Conservation (phyloP, 2,329 filamentous ascomycete species). For the Harringtonia lauricola region DNA sequence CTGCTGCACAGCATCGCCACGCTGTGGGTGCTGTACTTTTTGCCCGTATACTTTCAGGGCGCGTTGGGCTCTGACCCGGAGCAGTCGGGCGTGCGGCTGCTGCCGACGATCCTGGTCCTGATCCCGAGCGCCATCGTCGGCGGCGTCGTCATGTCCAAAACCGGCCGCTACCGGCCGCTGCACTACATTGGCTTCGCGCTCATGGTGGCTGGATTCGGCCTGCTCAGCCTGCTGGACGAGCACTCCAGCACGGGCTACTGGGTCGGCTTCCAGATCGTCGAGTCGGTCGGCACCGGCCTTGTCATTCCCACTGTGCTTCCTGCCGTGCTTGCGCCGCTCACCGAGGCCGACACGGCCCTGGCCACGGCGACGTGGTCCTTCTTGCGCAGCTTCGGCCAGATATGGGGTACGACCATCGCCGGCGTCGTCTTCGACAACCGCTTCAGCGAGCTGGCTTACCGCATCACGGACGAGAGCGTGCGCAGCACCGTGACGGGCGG, state of each 20-base stretch:
- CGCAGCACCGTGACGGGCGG: constrained; percentile 10
- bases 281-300: constrained; percentile 22
- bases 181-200: constrained; percentile 25
- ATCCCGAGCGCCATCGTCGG: constrained; percentile 10
- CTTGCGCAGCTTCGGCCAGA: constrained; percentile 25
- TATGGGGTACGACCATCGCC: constrained; percentile 27
- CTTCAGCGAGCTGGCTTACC: not conserved
- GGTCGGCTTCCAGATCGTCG: constrained; percentile 20
- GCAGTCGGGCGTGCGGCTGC: constrained; percentile 15
- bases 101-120: constrained; percentile 11
- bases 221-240: constrained; percentile 14
- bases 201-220: constrained; percentile 14
- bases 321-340: constrained; percentile 24
- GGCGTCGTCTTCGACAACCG: constrained; percentile 26
- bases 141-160: constrained; percentile 6
- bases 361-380: constrained; percentile 28
- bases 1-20: constrained; percentile 19
- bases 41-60: constrained; percentile 33
- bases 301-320: constrained; percentile 26
- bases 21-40: constrained; percentile 24
- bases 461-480: constrained; percentile 10
- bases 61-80: constrained; percentile 18
- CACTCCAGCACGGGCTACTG: constrained; percentile 19
- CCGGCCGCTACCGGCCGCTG: constrained; percentile 18
- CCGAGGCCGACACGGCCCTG: constrained; percentile 20